These are phyloP conservation scores for Pleurotus pulmonarius DNA, from an alignment of 768 basidiomycete genomes.

Conservation along the genomic window DNA sequence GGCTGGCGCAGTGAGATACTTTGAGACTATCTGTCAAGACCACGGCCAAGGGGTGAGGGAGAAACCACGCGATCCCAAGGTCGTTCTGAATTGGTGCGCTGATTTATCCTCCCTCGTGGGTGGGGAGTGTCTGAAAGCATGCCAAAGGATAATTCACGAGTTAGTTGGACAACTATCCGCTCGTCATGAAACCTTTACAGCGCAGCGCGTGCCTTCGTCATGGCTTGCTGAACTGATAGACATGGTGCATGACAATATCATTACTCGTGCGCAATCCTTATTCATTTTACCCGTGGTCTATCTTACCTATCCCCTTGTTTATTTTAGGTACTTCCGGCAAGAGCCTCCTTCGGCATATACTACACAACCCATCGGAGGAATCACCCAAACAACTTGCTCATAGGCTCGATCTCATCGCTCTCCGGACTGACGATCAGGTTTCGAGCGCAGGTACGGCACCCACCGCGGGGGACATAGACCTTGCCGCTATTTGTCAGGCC, in stretches of 20 bases:
- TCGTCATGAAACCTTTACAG: slow-evolving; percentile 46
- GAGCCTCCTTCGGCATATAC: slow-evolving; percentile 67
- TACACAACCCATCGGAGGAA: slow-evolving; percentile 39
- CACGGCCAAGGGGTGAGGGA: background rate
- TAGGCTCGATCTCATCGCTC: slow-evolving; percentile 44
- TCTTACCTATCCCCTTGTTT: slow-evolving; percentile 7
- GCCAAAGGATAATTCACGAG: slow-evolving; percentile 80
- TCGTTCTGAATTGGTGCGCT: slow-evolving; percentile 81
- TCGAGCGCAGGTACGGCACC: slow-evolving; percentile 11
- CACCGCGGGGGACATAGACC: slow-evolving; percentile 25
- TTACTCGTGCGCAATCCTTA: slow-evolving; percentile 57
- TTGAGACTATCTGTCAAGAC: slow-evolving; percentile 61
- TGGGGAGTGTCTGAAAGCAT: background rate
- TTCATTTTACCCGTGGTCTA: background rate
- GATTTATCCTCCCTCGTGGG: slow-evolving; percentile 7
- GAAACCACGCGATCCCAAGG: slow-evolving; percentile 55
- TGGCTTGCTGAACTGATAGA: slow-evolving; percentile 80
- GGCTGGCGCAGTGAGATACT: slow-evolving; percentile 67
- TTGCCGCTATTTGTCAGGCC: slow-evolving; percentile 54
- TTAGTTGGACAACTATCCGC: slow-evolving; percentile 74
- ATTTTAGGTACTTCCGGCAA: slow-evolving; percentile 73
- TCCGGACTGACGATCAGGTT: slow-evolving; percentile 13
- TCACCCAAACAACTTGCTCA: slow-evolving; percentile 39
- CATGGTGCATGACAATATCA: slow-evolving; percentile 55
- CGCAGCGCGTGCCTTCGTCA: slow-evolving; percentile 54